Conservation (phyloP, 257 asterid species). For the Thymus mandschuricus region DNA sequence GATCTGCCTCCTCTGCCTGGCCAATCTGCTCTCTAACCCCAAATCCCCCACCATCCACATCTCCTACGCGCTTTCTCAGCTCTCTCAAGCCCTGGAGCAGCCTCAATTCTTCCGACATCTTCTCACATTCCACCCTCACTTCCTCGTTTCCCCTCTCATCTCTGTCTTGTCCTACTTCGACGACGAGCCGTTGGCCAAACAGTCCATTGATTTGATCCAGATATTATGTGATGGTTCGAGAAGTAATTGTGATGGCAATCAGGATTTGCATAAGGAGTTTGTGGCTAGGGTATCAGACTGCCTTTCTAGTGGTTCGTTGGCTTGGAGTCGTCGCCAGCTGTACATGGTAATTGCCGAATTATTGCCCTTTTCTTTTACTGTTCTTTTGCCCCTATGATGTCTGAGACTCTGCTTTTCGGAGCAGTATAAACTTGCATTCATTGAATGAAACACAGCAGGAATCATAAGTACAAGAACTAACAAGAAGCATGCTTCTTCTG, state of each 20-base stretch:
- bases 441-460: neutral
- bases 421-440: neutral
- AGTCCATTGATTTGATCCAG: constrained; percentile 65
- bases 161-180: constrained; percentile 57
- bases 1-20: constrained; percentile 84
- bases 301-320: constrained; percentile 62
- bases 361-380: neutral
- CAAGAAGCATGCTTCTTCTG: neutral
- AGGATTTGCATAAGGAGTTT: constrained; percentile 63
- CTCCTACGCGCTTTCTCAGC: constrained; percentile 94
- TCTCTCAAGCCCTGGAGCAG: constrained; percentile 72
- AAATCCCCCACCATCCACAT: constrained; percentile 81
- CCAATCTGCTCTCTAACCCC: constrained; percentile 73
- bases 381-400: neutral
- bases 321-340: constrained; percentile 81
- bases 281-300: constrained; percentile 67
- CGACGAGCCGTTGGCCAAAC: constrained; percentile 75
- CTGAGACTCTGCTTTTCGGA: neutral
- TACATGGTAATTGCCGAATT: constrained; percentile 56
- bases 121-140: constrained; percentile 72
- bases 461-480: neutral
- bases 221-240: constrained; percentile 50
- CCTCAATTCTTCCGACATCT: constrained; percentile 64
- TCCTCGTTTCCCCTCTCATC: constrained; percentile 83
- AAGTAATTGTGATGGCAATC: constrained; percentile 33